These are phyloP conservation scores for Pyrrhoderma noxium DNA, from an alignment of 1,284 basidiomycete genomes.

Conservation along the genomic window DNA sequence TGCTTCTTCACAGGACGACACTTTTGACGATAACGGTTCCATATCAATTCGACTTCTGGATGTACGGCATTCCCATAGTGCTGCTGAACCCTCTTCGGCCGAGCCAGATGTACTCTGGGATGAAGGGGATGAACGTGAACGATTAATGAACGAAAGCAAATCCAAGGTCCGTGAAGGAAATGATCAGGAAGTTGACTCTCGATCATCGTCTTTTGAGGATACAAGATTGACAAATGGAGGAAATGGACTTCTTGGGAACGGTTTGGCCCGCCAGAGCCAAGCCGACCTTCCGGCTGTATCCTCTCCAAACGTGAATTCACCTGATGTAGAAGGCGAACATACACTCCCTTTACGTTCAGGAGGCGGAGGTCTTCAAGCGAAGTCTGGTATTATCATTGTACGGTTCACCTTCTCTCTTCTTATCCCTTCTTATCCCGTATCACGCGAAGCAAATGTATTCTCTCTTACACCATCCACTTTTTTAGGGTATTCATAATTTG, in stretches of 20 bases:
- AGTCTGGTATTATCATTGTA: constrained; percentile 87
- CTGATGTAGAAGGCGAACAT: constrained; percentile 11
- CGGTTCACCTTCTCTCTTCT: constrained; percentile 23
- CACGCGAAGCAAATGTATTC: too few species aligned
- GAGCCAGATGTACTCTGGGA: constrained; percentile 17
- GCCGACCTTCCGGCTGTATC: constrained; percentile 18
- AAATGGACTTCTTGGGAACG: constrained; percentile 35
- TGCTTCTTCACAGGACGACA: constrained; percentile 37
- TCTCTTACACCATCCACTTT: neutral
- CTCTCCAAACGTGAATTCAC: constrained; percentile 15
- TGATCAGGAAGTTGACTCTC: constrained; percentile 13
- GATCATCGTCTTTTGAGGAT: constrained; percentile 19
- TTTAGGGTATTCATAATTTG: constrained; percentile 84
- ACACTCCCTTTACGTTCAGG: neutral
- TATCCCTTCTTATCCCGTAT: neutral
- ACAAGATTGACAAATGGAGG: neutral
- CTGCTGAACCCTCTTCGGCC: constrained; percentile 10
- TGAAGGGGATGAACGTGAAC: constrained; percentile 13
- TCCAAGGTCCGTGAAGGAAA: neutral
- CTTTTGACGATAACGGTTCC: constrained; percentile 31
- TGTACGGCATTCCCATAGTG: constrained; percentile 22
- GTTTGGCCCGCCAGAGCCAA: constrained; percentile 38
- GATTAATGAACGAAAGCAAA: constrained; percentile 12
- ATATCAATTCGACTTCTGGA: constrained; percentile 48
- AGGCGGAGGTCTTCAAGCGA: constrained; percentile 49